Evolutionary conservation across 306 rosid genomes (phyloP).

Genomic region (Styphnolobium japonicum): DNA sequence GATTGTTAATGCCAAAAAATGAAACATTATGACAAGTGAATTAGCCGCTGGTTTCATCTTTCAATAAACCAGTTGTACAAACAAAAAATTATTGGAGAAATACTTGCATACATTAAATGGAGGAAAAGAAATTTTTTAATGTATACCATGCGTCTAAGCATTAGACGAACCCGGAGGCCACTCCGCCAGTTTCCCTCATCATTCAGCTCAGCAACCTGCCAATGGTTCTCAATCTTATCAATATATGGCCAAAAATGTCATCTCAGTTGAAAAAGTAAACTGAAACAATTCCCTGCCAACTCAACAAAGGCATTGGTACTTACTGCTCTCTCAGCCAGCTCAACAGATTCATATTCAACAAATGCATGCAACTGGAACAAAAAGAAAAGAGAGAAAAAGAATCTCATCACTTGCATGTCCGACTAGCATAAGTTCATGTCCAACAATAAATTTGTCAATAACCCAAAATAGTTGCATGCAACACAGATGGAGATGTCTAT

Average conservation of each 20-base stretch:
- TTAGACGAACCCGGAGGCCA: conserved; percentile 84
- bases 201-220: conserved; percentile 84
- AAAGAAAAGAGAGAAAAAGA: conserved; percentile 21
- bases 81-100: background rate
- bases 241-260: conserved; percentile 2
- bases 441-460: conserved; percentile 17
- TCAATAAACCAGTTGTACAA: background rate
- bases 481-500: conserved; percentile 1
- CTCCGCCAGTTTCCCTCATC: conserved; percentile 95
- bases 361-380: conserved; percentile 92
- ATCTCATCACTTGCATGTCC: conserved; percentile 13
- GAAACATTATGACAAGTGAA: background rate
- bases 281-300: conserved; percentile 16
- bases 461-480: conserved; percentile 8
- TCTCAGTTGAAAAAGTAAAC: conserved; percentile 10
- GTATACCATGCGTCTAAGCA: conserved; percentile 70
- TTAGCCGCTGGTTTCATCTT: background rate
- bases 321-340: conserved; percentile 95
- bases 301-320: conserved; percentile 39
- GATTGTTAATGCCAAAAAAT: background rate
- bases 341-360: conserved; percentile 92
- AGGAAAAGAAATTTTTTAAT: background rate
- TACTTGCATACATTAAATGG: background rate
- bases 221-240: conserved; percentile 29
- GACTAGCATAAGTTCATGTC: conserved; percentile 6